Conservation (phyloP, 805 yeast species). For the Wickerhamomyces alni region DNA sequence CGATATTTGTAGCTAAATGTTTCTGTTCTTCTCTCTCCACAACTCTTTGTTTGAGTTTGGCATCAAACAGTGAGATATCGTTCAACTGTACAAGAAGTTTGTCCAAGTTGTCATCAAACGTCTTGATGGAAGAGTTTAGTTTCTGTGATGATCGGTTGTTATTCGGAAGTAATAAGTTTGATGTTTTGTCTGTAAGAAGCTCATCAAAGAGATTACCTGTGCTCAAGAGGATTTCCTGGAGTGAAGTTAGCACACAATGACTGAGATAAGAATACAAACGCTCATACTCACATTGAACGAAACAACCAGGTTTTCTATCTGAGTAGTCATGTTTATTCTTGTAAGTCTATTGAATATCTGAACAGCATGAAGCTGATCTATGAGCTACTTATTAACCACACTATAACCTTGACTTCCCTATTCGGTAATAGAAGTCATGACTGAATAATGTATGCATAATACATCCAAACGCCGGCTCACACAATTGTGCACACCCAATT, state of each 20-base stretch:
- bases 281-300: conserved; percentile 11
- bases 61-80: conserved; percentile 15
- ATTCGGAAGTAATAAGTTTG: conserved; percentile 19
- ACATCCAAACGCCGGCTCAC: not conserved
- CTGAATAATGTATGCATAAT: not conserved
- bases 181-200: conserved; percentile 15
- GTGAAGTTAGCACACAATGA: not conserved
- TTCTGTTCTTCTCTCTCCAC: conserved; percentile 11
- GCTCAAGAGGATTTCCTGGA: conserved; percentile 20
- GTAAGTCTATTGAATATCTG: too few species aligned
- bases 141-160: conserved; percentile 5
- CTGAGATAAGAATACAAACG: not conserved
- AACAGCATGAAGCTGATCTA: too few species aligned
- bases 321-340: conserved; percentile 8
- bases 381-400: too few species aligned
- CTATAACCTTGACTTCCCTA: not conserved
- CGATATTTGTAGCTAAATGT: conserved; percentile 1
- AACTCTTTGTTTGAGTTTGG: conserved; percentile 12
- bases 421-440: not conserved
- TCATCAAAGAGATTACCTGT: conserved; percentile 20
- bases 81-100: conserved; percentile 18
- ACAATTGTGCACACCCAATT: conserved; percentile 1
- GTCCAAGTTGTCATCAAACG: conserved; percentile 18
- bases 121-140: conserved; percentile 12
- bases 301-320: conserved; percentile 10